Conservation (phyloP, 164 flowering plant genomes). For the Aristolochia fimbriata region DNA sequence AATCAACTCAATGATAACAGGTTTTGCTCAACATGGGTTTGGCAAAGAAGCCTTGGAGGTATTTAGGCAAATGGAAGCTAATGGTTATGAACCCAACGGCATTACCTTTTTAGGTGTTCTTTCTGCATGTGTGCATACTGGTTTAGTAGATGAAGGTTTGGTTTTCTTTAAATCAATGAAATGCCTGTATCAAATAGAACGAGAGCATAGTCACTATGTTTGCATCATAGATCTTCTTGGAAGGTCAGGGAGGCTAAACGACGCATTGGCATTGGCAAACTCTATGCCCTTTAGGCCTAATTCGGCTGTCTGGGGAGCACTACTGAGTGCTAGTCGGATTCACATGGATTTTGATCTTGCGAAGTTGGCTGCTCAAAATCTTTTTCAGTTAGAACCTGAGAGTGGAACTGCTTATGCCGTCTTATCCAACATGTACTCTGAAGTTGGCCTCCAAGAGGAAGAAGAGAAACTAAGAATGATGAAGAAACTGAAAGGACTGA, state of each 20-base stretch:
- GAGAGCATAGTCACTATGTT: conserved; percentile 37
- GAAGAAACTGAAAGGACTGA: conserved; percentile 18
- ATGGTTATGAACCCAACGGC: conserved; percentile 23
- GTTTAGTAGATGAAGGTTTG: conserved; percentile 35
- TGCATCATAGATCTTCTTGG: conserved; percentile 52
- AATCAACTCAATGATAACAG: conserved; percentile 36
- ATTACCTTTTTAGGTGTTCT: conserved; percentile 36
- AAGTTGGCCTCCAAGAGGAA: conserved; percentile 16
- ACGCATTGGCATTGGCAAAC: conserved; percentile 29
- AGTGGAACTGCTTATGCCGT: conserved; percentile 33
- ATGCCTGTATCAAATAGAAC: conserved; percentile 23
- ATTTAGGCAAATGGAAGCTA: conserved; percentile 19
- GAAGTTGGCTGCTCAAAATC: conserved; percentile 47
- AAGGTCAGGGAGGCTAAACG: conserved; percentile 28
- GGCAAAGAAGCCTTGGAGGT: conserved; percentile 27
- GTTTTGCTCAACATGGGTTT: conserved; percentile 40
- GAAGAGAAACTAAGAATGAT: conserved; percentile 19
- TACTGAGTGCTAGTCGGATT: conserved; percentile 65
- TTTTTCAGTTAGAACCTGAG: conserved; percentile 29
- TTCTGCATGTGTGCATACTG: conserved; percentile 35
- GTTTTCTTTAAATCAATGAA: conserved; percentile 30
- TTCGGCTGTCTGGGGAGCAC: conserved; percentile 79
- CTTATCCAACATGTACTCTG: conserved; percentile 25
- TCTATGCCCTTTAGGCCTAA: conserved; percentile 70
- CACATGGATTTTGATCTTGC: conserved; percentile 70